Evolutionary conservation across 1,139 yeast species (phyloP), one percentile per base, ranked within the genome.

Genomic region (Sugiyamaella xylanicola): DNA sequence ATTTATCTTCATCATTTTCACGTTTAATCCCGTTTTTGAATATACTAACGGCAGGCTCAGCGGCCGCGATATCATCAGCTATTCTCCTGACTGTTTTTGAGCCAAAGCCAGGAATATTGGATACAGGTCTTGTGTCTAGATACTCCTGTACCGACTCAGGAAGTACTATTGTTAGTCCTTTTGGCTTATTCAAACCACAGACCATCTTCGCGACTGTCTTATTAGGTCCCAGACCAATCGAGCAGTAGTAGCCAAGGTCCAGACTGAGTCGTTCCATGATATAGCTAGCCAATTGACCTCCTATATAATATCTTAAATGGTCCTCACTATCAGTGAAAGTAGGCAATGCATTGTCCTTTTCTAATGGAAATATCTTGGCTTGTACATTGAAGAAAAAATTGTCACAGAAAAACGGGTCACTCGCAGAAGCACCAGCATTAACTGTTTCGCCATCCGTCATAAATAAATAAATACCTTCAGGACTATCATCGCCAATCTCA

Each of bases 171-270:
- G 73, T 63, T 32, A 72, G 64, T 1, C 73, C 73, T 9, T 57
- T 55, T 0, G 76, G 76, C 53, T 72, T 72, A 55, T 70, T 65
- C 21, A 54, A 25, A 4, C 64, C 60, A 22, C 73, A 67, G 1
- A 64, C 68, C 65, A 72, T 68, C 56, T 72, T 72, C 17, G 76
- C 72, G 22, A 68, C 50, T 5, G 68, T 62, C 41, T 69, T 68
- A 46, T 68, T 65, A 4, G 59, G 51, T 1, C 69, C 70, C 2
- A 71, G 67, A 8, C 76, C 76, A 16, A 71, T 65, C 0, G 74
- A 69, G 54, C 72, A 69, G 17, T 69, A 61, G 55, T 68, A 72
- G 2, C 72, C 71, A 19, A 59, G 60, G 27, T 65, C 67, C 19
- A 64, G 54, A 44, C 56, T 50, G 29, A 72, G 63, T n/a, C 63